Evolutionary conservation across 169 alveolate species (phyloP).

Genomic region (Babesia bigemina): DNA sequence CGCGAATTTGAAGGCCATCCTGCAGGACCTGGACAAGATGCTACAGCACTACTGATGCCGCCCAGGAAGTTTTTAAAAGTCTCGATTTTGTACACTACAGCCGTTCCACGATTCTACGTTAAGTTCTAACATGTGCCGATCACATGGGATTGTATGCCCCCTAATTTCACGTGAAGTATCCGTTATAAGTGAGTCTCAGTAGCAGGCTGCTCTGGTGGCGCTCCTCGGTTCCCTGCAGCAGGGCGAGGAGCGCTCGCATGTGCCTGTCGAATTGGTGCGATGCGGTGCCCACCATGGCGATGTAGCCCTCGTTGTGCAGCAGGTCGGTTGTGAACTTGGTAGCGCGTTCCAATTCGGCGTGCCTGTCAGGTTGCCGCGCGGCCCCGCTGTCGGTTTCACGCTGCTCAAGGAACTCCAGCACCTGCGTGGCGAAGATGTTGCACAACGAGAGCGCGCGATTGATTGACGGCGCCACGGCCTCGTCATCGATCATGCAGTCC

Average conservation of each 20-base stretch:
- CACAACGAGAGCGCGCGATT: conserved; percentile 61
- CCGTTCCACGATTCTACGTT: not conserved
- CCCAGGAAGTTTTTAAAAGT: not conserved
- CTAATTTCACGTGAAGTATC: conserved; percentile 13
- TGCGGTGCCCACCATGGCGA: conserved; percentile 50
- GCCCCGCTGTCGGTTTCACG: conserved; percentile 3
- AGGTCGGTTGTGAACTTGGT: conserved; percentile 26
- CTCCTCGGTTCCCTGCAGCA: conserved; percentile 13
- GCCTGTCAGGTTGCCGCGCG: not conserved
- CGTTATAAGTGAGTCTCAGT: conserved; percentile 14
- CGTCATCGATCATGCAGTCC: conserved; percentile 57
- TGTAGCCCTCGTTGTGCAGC: conserved; percentile 53
- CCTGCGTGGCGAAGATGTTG: conserved; percentile 69
- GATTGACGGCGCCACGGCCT: conserved; percentile 44
- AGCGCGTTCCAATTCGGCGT: not conserved
- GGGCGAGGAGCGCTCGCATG: conserved; percentile 25
- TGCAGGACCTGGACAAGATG: conserved; percentile 28
- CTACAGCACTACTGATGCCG: conserved; percentile 28
- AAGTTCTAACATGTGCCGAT: not conserved
- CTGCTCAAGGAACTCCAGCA: conserved; percentile 57
- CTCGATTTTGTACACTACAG: not conserved
- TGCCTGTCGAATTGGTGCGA: conserved; percentile 34
- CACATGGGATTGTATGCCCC: not conserved
- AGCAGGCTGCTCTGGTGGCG: conserved; percentile 4
- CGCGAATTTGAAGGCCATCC: conserved; percentile 16